These are phyloP conservation scores for Fragaria iinumae DNA, from an alignment of 306 rosid species.

Conservation along the genomic window DNA sequence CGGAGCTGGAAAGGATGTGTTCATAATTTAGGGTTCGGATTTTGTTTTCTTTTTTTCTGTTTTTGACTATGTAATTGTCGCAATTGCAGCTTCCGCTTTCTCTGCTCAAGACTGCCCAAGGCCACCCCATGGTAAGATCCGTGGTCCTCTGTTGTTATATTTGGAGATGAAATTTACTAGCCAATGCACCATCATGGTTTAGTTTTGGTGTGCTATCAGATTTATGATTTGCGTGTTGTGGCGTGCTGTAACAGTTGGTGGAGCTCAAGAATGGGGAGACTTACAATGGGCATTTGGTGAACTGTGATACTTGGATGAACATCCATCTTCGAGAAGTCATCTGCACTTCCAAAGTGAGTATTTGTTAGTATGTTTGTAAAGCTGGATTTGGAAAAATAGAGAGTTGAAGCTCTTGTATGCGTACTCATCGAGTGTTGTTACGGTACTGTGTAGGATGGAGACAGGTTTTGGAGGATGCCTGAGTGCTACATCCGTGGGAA, in stretches of 20 bases:
- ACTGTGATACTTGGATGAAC: constrained; percentile 99
- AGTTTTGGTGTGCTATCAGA: constrained; percentile 6
- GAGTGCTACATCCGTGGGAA: constrained; percentile 97
- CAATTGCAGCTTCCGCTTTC: constrained; percentile 84
- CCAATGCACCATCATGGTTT: background rate
- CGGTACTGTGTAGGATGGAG: constrained; percentile 71
- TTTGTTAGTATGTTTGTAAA: background rate
- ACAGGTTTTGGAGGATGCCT: constrained; percentile 98
- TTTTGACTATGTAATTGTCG: constrained; percentile 1
- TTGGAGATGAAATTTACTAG: background rate
- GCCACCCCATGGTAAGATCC: constrained; percentile 79
- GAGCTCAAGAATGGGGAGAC: constrained; percentile 98
- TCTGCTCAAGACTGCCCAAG: constrained; percentile 90
- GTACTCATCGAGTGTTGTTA: background rate
- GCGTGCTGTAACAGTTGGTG: constrained; percentile 63
- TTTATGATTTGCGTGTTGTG: constrained; percentile 21
- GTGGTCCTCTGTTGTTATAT: background rate
- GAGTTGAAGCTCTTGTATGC: background rate
- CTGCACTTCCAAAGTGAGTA: constrained; percentile 83
- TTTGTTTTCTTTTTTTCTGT: background rate
- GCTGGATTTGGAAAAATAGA: background rate
- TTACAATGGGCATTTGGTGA: constrained; percentile 96
- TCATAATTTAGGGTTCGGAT: background rate
- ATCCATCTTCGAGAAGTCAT: constrained; percentile 98
- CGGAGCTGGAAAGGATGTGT: background rate